phyloP scores from a whole-genome alignment of 257 asterid genomes.

The Paulownia fortunei region DNA sequence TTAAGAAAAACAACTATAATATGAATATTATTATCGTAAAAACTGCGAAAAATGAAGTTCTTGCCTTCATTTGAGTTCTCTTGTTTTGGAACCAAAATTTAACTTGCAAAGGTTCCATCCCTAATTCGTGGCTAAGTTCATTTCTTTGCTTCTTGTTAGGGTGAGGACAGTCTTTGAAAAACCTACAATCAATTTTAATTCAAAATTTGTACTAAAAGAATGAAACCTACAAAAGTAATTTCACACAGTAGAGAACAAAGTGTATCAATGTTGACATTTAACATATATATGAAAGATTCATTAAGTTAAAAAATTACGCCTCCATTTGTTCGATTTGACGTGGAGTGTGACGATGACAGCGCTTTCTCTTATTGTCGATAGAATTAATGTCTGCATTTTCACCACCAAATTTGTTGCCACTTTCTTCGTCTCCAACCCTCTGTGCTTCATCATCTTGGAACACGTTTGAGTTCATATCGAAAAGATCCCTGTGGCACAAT shows the following conservation, averaged over 20 bases:
- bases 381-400: slow-evolving; percentile 2
- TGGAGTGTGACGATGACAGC: slow-evolving; percentile 53
- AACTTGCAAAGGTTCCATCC: slow-evolving; percentile 49
- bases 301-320: slow-evolving; percentile 33
- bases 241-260: too few relatives aligned
- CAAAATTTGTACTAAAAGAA: neutral
- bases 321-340: slow-evolving; percentile 56
- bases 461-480: too few relatives aligned
- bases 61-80: slow-evolving; percentile 52
- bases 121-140: slow-evolving; percentile 31
- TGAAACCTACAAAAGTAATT: neutral
- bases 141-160: slow-evolving; percentile 37
- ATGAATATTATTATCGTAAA: too few relatives aligned
- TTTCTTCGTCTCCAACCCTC: too few relatives aligned
- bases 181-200: slow-evolving; percentile 10
- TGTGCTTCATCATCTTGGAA: too few relatives aligned
- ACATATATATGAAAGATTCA: neutral
- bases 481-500: neutral
- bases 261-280: neutral
- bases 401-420: neutral
- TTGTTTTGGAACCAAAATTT: slow-evolving; percentile 60
- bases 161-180: slow-evolving; percentile 42
- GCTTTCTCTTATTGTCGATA: slow-evolving; percentile 35
- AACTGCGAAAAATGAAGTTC: too few relatives aligned
- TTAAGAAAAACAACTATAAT: too few relatives aligned